Conservation (phyloP, 1,139 yeast species). For the Geotrichum citri-aurantii region DNA sequence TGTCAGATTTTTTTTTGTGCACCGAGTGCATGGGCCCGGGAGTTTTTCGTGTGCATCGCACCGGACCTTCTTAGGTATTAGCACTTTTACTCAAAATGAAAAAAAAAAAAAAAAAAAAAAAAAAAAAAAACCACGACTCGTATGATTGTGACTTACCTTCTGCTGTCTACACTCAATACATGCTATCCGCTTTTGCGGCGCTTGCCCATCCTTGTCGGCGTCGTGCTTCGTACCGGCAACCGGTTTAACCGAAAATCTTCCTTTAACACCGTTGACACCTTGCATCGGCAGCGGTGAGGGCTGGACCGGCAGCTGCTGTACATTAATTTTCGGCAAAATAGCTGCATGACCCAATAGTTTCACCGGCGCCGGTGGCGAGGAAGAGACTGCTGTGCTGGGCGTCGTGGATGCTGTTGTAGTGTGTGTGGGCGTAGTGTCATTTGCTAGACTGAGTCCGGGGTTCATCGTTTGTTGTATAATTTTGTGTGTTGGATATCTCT, state of each 20-base stretch:
- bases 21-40: slow-evolving; percentile 81
- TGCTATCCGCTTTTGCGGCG: slow-evolving; percentile 55
- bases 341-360: not conserved
- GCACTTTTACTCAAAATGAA: not conserved
- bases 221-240: not conserved
- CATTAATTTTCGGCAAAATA: not conserved
- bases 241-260: not conserved
- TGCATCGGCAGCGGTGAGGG: not conserved
- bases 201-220: not conserved
- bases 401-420: not conserved
- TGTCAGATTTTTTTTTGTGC: slow-evolving; percentile 58
- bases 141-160: slow-evolving; percentile 40
- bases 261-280: not conserved
- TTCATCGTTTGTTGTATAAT: not conserved
- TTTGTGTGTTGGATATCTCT: not conserved
- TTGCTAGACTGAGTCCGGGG: not conserved
- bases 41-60: slow-evolving; percentile 79
- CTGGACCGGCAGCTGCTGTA: not conserved
- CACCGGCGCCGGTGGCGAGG: not conserved
- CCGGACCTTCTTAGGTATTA: slow-evolving; percentile 39
- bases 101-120: not conserved
- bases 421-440: not conserved
- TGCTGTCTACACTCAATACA: slow-evolving; percentile 97
- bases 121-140: not conserved
- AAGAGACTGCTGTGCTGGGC: not conserved